Percentiles rank a stretch among this genome's conserved stretches.
Evolutionary conservation across 2,329 filamentous ascomycete species (phyloP).

Genomic region (Aspergillus japonicus): DNA sequence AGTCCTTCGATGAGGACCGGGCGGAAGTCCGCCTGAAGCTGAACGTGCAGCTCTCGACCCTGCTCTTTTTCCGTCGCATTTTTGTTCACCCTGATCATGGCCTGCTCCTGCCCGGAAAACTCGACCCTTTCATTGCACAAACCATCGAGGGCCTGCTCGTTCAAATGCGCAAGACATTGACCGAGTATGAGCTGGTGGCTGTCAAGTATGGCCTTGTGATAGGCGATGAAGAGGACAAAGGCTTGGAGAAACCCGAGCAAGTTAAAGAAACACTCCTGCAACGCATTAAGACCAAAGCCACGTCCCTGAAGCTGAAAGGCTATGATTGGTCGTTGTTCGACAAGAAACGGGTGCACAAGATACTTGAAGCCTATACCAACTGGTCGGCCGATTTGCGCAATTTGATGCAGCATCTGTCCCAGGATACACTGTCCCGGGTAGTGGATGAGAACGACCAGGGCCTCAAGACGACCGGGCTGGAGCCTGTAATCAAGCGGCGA

Average conservation of each 20-base stretch:
- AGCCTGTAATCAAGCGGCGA: slow-evolving; percentile 25
- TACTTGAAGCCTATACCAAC: slow-evolving; percentile 27
- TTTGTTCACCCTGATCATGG: slow-evolving; percentile 27
- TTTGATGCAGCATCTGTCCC: slow-evolving; percentile 31
- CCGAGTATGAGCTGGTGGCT: background rate
- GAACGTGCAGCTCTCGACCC: slow-evolving; percentile 25
- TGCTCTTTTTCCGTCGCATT: slow-evolving; percentile 25
- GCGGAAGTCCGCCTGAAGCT: slow-evolving; percentile 25
- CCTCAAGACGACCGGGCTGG: slow-evolving; percentile 25
- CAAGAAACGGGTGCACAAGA: slow-evolving; percentile 26
- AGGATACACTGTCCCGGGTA: slow-evolving; percentile 21
- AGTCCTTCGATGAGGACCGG: slow-evolving; percentile 27
- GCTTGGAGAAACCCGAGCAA: slow-evolving; percentile 14
- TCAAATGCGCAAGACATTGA: background rate
- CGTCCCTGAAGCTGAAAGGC: slow-evolving; percentile 25
- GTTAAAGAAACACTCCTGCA: slow-evolving; percentile 23
- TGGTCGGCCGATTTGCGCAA: slow-evolving; percentile 28
- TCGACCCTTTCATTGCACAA: slow-evolving; percentile 1
- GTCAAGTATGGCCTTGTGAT: background rate
- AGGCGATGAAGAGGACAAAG: background rate
- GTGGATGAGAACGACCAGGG: slow-evolving; percentile 12
- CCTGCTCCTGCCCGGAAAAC: slow-evolving; percentile 23
- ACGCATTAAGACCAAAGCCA: slow-evolving; percentile 24
- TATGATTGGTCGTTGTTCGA: slow-evolving; percentile 36
- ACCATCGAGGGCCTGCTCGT: slow-evolving; percentile 1